Base-by-base conservation (phyloP, 2,329 filamentous ascomycete genomes). In the Parasarocladium wereldwijsianum region DNA sequence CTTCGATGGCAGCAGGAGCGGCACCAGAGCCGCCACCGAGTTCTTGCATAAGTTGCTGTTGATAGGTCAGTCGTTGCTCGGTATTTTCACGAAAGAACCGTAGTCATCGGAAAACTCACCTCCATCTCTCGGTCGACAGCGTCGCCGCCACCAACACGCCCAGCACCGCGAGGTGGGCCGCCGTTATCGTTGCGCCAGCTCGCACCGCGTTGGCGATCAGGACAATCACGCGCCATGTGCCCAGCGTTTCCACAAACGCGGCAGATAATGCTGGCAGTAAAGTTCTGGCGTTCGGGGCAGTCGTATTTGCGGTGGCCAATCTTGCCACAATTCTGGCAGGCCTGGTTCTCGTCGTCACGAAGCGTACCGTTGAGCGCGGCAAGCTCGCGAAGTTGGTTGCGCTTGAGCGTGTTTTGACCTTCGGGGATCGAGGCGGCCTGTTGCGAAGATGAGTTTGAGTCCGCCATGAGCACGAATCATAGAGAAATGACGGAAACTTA, bases 271-370 rank as follows among this genome's bases (percentile, higher is more conserved):
- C 85, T 96, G 45, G 90, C 86, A n/a, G 90, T 98, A 59, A 80
- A 96, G 60, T 98, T 98, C 52, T 86, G 83, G 55, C 90, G 83
- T 60, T 98, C 84, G 10, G 90, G 90, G 45, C 90, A 98, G 52
- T 98, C 90, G 54, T 94, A 96, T 60, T 98, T 98, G 58, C 90
- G 79, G 57, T 98, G 90, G 36, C 90, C 90, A 40, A 98, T 98
- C 67, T 96, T 85, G 44, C 90, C 90, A 57, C 83, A 98, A 64
- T 98, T 98, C 62, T 98, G 90, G 60, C 90, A 98, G 41, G 90
- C 90, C 55, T 98, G 90, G 57, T 98, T 98, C 54, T 98, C 90
- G 47, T 98, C 90, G 50, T 98, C 90, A 63, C 90, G 87, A 13
- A 98, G 76, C 7, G 90, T 98, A 71, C 90, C 90, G 73, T 98